Percentiles rank a stretch among this genome's conserved stretches.
These are phyloP conservation scores for Nepenthes gracilis DNA, from an alignment of 148 eudicot species.

Conservation along the genomic window DNA sequence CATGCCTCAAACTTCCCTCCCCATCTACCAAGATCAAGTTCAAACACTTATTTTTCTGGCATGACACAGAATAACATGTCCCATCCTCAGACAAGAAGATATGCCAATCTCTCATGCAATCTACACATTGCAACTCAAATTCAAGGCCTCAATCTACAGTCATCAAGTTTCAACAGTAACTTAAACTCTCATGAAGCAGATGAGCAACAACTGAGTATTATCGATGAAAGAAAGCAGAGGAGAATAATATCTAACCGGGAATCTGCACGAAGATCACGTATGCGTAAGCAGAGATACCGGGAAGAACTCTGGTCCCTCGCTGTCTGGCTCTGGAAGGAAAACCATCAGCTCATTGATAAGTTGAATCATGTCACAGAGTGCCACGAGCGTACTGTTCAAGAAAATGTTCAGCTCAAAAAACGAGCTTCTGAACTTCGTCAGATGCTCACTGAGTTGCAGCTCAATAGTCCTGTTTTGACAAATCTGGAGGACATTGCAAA, in stretches of 20 bases:
- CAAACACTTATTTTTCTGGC: too few species aligned
- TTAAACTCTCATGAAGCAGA: constrained; percentile 92
- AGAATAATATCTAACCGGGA: constrained; percentile 95
- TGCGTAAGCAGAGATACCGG: constrained; percentile 91
- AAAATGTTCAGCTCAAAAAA: constrained; percentile 72
- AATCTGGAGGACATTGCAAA: constrained; percentile 55
- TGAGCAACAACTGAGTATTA: constrained; percentile 56
- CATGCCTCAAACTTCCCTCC: too few species aligned
- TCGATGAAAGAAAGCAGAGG: constrained; percentile 83
- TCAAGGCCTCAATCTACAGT: too few species aligned
- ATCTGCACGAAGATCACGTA: constrained; percentile 86
- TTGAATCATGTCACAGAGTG: constrained; percentile 46
- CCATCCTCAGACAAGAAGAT: too few species aligned
- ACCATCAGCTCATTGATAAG: constrained; percentile 59
- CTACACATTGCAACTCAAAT: too few species aligned
- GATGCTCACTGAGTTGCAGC: constrained; percentile 62
- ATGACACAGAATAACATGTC: too few species aligned
- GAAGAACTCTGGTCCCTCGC: constrained; percentile 91
- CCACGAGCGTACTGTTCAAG: constrained; percentile 44
- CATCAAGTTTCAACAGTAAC: constrained; percentile 53
- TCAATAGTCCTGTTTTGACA: constrained; percentile 39
- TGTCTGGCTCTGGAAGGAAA: constrained; percentile 68
- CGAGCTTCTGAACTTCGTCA: constrained; percentile 68
- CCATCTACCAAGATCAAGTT: too few species aligned
- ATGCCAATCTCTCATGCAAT: too few species aligned